phyloP scores from a whole-genome alignment of 2,329 filamentous ascomycete species.

The Ampelomyces quisqualis region DNA sequence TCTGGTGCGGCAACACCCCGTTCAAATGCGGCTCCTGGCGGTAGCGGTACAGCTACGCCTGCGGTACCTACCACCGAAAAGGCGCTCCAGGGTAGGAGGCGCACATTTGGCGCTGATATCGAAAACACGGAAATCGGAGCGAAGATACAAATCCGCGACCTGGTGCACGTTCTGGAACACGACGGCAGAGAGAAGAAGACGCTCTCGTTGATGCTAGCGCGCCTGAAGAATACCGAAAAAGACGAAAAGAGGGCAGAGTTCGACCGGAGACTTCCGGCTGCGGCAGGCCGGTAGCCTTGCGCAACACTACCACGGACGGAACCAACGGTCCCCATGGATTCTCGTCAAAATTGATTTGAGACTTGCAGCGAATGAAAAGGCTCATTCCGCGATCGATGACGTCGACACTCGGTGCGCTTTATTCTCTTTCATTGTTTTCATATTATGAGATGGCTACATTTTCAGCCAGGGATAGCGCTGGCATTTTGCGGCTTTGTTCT shows the following conservation, averaged over 20 bases:
- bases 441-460: conserved; percentile 2
- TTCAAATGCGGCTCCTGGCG: conserved; percentile 26
- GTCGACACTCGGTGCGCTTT: neutral
- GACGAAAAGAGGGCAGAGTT: conserved; percentile 22
- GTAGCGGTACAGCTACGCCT: conserved; percentile 31
- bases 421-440: neutral
- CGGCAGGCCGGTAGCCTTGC: conserved; percentile 7
- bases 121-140: conserved; percentile 76
- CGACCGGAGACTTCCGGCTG: conserved; percentile 11
- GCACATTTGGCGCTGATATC: conserved; percentile 70
- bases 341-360: too few relatives aligned
- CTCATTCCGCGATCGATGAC: neutral
- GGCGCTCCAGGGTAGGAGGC: conserved; percentile 58
- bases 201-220: conserved; percentile 32
- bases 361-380: neutral
- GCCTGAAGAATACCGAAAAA: conserved; percentile 34
- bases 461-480: conserved; percentile 19
- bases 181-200: conserved; percentile 69
- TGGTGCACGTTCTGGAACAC: conserved; percentile 74
- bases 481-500: conserved; percentile 14
- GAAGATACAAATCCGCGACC: conserved; percentile 81
- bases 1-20: conserved; percentile 40
- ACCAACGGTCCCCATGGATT: neutral
- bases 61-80: conserved; percentile 26
- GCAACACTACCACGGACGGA: neutral